Percentiles rank a stretch among this genome's conserved stretches.
These are phyloP conservation scores for Hsuehochloa calcarea DNA, from an alignment of 176 grass and related monocot species.

Conservation along the genomic window DNA sequence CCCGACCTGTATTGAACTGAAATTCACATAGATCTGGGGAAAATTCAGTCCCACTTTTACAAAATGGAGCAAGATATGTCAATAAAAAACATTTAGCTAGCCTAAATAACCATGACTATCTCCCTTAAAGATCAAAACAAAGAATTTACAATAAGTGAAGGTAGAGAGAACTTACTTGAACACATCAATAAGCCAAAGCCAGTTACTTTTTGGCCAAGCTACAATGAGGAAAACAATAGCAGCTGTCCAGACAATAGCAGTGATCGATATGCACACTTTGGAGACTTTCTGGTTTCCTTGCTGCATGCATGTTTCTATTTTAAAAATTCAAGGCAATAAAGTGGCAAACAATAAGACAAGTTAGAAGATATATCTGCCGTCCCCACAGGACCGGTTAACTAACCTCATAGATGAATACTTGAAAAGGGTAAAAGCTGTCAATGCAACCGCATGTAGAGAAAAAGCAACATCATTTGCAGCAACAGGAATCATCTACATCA, in stretches of 20 bases:
- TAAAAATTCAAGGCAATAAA: conserved; percentile 15
- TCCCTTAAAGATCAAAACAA: background rate
- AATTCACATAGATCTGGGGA: conserved; percentile 24
- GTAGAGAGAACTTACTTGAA: conserved; percentile 79
- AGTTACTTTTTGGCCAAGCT: conserved; percentile 68
- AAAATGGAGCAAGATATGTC: background rate
- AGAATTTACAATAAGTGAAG: background rate
- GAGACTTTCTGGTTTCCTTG: conserved; percentile 88
- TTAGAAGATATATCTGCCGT: background rate
- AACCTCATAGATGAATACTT: conserved; percentile 96
- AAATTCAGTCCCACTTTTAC: conserved; percentile 16
- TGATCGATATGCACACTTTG: conserved; percentile 68
- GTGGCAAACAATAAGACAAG: background rate
- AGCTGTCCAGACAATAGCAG: conserved; percentile 53
- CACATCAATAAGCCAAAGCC: conserved; percentile 93
- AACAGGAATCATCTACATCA: conserved; percentile 86
- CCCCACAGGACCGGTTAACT: conserved; percentile 34
- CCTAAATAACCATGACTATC: background rate
- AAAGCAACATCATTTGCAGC: conserved; percentile 97
- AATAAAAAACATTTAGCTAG: background rate
- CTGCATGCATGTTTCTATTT: conserved; percentile 54
- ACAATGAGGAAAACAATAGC: conserved; percentile 70
- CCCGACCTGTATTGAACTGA: conserved; percentile 86
- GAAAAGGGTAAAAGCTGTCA: conserved; percentile 87
- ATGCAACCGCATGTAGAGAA: conserved; percentile 83